These are phyloP conservation scores for Clarkia xantiana DNA, from an alignment of 345 rosid species.

Conservation along the genomic window DNA sequence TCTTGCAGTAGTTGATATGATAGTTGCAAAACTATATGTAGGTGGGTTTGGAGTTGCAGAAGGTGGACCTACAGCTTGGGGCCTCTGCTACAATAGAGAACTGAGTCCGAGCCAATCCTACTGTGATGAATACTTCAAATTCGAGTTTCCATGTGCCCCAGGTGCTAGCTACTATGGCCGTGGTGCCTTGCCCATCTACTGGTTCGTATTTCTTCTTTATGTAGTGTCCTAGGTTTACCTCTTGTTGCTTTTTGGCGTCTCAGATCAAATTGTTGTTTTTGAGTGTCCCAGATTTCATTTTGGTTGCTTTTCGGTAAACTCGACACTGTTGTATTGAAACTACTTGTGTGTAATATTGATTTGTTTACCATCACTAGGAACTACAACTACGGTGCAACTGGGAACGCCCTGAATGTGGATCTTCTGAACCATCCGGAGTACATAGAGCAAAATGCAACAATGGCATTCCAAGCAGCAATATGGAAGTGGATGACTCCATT, in stretches of 20 bases:
- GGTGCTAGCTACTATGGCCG: constrained; percentile 97
- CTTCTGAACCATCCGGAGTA: constrained; percentile 62
- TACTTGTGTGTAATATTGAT: too few relatives aligned
- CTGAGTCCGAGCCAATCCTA: constrained; percentile 85
- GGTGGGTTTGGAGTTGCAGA: constrained; percentile 97
- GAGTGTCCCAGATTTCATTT: too few relatives aligned
- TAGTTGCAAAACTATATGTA: constrained; percentile 9
- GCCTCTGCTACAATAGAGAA: constrained; percentile 82
- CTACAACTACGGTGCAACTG: constrained; percentile 56
- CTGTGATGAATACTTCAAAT: constrained; percentile 64
- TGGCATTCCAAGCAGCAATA: constrained; percentile 69
- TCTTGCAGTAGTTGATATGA: constrained; percentile 5
- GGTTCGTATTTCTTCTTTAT: constrained; percentile 36
- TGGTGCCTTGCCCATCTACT: constrained; percentile 83
- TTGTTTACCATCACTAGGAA: constrained; percentile 32
- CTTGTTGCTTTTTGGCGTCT: too few relatives aligned
- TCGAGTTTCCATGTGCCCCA: constrained; percentile 60
- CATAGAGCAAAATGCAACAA: constrained; percentile 64
- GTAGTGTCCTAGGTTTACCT: too few relatives aligned
- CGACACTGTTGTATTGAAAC: too few relatives aligned
- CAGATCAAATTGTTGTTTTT: too few relatives aligned
- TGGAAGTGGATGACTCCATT: constrained; percentile 74
- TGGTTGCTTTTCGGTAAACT: too few relatives aligned
- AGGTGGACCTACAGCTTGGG: constrained; percentile 95
- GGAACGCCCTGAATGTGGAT: constrained; percentile 51